Conservation (phyloP, 2,329 filamentous ascomycete species). For the Pseudopyrenochaeta lycopersici region DNA sequence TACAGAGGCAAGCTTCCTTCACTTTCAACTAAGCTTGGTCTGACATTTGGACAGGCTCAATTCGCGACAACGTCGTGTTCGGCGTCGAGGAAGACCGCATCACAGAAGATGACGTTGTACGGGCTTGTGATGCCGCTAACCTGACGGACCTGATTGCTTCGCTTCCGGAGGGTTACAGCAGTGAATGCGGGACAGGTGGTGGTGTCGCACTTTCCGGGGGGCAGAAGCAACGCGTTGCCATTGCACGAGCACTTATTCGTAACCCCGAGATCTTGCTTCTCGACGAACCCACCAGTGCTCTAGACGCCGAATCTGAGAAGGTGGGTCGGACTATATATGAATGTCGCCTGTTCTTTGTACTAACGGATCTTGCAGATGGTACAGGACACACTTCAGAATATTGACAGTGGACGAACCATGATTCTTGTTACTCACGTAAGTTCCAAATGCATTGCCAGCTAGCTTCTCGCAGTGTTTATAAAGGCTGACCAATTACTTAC, state of each 20-base stretch:
- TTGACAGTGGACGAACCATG: no score
- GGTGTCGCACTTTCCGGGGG: slow-evolving; percentile 70
- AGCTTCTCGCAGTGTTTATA: slow-evolving; percentile 49
- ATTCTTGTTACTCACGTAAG: no score
- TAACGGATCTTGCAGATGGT: slow-evolving; percentile 16
- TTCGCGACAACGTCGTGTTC: slow-evolving; percentile 57
- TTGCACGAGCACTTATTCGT: slow-evolving; percentile 72
- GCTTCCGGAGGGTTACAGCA: slow-evolving; percentile 54
- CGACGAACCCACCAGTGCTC: slow-evolving; percentile 58
- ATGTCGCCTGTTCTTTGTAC: slow-evolving; percentile 64
- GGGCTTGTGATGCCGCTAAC: slow-evolving; percentile 73
- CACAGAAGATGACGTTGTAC: slow-evolving; percentile 64
- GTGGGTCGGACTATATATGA: slow-evolving; percentile 4
- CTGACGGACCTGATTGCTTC: slow-evolving; percentile 54
- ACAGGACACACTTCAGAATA: no score
- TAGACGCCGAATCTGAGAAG: slow-evolving; percentile 33
- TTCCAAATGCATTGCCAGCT: slow-evolving; percentile 53
- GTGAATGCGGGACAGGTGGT: slow-evolving; percentile 27
- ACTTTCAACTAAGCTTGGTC: no score
- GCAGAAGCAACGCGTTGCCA: slow-evolving; percentile 78
- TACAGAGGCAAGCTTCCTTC: slow-evolving; percentile 26
- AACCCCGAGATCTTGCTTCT: slow-evolving; percentile 56
- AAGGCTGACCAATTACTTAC: slow-evolving; percentile 1
- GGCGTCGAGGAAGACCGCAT: slow-evolving; percentile 59
- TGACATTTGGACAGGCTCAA: slow-evolving; percentile 41